Evolutionary conservation across 179 eudicot genomes (phyloP), one percentile per base, ranked within the genome.

Genomic region (Camellia oleifera): DNA sequence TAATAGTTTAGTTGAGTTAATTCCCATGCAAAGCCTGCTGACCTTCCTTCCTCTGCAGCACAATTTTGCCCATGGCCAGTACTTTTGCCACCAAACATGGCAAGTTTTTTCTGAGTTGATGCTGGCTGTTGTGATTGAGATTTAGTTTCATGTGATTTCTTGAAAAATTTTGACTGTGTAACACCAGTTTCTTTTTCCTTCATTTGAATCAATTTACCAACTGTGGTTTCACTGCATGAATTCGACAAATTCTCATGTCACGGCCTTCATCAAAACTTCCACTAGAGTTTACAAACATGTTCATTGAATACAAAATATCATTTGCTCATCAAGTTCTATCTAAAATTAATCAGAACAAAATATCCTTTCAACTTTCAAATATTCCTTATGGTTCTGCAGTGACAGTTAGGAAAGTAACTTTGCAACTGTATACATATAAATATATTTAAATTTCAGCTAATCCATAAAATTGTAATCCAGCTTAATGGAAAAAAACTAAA

Each of bases 181-280:
- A 70, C 73, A 71, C 67, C 78, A 75, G 82, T 80, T 72, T 66
- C 84, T 77, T 78, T 85, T 84, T 77, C 74, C 69, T 75, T 78
- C 60, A 44, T 78, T 79, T 76, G 42, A 42, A 50, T 50, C 76
- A 81, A 69, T 57, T 81, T 84, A 74, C 72, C 83, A 81, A 58
- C 79, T 57, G 79, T 79, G 61, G 83, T 72, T 72, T 77, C 85
- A 76, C 95, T 91, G 91, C 79, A 86, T 83, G 78, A 80, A 54
- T 69, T 78, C 69, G 81, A 79, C 13, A 58, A 67, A 72, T 26
- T 18, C 64, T 13, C 2, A 32, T 44, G 63, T 17, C 60, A 77
- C n/a, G n/a, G 62, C 60, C 46, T 40, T 77, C 32, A 52, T 17
- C 40, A 48, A 65, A 72, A 5, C 17, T 53, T 69, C 32, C 17